These are phyloP conservation scores for Colletotrichum sp. DNA, from an alignment of 2,329 filamentous ascomycete genomes.

Conservation along the genomic window DNA sequence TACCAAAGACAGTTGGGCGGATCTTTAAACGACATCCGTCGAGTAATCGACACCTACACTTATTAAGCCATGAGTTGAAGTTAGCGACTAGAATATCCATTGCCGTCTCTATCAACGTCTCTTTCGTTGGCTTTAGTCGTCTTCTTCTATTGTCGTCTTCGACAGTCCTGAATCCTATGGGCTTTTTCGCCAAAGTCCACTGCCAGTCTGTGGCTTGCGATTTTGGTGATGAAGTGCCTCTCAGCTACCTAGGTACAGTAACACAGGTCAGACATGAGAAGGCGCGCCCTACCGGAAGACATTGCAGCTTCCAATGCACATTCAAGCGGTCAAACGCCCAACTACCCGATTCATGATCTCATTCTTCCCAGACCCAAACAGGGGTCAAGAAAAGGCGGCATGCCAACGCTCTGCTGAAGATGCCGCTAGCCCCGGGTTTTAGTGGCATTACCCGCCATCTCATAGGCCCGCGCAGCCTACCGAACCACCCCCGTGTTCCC, in stretches of 20 bases:
- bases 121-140: neutral
- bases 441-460: neutral
- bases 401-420: neutral
- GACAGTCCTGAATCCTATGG: neutral
- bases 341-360: neutral
- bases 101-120: neutral
- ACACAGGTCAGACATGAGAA: neutral
- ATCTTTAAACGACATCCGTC: neutral
- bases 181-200: neutral
- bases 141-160: neutral
- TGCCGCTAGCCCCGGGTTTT: constrained; percentile 11
- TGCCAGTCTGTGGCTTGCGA: neutral
- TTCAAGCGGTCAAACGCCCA: neutral
- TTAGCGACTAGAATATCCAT: neutral
- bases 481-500: constrained; percentile 4
- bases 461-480: neutral
- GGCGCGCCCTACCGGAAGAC: neutral
- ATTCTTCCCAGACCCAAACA: neutral
- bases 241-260: neutral
- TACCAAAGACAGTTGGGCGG: neutral
- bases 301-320: neutral
- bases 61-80: neutral
- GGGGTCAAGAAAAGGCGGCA: neutral
- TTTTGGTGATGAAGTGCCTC: neutral
- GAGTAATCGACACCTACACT: neutral